Conservation (phyloP, 1,139 yeast genomes). For the Scheffersomyces parashehatae region DNA sequence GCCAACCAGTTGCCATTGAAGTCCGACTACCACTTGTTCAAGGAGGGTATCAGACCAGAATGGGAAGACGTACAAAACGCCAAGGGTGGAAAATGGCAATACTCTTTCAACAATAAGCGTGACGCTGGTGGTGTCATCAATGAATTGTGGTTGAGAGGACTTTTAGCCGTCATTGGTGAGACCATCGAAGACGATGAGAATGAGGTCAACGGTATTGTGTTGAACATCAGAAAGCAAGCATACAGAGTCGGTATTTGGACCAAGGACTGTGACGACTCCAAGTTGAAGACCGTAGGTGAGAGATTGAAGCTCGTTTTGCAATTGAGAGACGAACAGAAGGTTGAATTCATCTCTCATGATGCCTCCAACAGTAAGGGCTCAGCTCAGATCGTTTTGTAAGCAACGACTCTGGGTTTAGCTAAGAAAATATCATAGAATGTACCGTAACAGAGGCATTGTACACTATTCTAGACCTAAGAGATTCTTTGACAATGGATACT, state of each 20-base stretch:
- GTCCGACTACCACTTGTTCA: constrained; percentile 94
- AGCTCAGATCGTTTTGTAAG: constrained; percentile 41
- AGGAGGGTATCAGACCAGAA: constrained; percentile 94
- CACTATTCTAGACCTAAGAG: neutral
- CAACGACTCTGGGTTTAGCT: neutral
- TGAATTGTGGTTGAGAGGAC: constrained; percentile 90
- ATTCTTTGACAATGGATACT: neutral
- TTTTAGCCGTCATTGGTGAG: constrained; percentile 93
- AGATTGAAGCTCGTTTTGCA: constrained; percentile 80
- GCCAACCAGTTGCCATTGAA: constrained; percentile 89
- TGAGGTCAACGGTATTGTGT: constrained; percentile 93
- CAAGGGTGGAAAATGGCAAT: constrained; percentile 91
- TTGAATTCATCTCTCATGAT: constrained; percentile 76
- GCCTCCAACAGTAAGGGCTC: constrained; percentile 47
- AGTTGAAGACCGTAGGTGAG: constrained; percentile 72
- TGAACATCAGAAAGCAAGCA: constrained; percentile 81
- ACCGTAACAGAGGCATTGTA: neutral
- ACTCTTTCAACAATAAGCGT: constrained; percentile 68
- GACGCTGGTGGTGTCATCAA: constrained; percentile 66
- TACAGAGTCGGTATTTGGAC: constrained; percentile 95
- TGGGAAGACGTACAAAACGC: constrained; percentile 94
- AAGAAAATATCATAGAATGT: neutral
- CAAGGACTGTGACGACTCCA: constrained; percentile 67
- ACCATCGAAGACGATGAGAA: constrained; percentile 87
- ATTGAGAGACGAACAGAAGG: constrained; percentile 64